Percentiles rank a stretch among this genome's conserved stretches.
These are phyloP conservation scores for Debaryomycetaceae sp. DNA, from an alignment of 1,139 yeast genomes.

Conservation along the genomic window DNA sequence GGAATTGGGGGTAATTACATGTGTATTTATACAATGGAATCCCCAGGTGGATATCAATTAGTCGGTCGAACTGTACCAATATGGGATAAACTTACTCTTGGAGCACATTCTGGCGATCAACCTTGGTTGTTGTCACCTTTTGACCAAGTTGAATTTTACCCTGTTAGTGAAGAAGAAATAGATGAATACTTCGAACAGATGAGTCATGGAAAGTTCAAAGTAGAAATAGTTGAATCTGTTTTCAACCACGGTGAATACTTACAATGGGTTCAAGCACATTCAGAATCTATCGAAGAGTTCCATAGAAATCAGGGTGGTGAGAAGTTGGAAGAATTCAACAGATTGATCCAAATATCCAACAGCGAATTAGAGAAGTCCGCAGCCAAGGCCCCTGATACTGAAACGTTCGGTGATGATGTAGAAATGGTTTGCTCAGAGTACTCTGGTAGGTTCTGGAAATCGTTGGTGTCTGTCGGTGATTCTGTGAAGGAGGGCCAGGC, in stretches of 20 bases:
- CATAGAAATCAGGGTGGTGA: slow-evolving; percentile 70
- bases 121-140: slow-evolving; percentile 93
- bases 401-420: slow-evolving; percentile 67
- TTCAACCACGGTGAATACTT: slow-evolving; percentile 81
- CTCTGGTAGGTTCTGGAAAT: slow-evolving; percentile 96
- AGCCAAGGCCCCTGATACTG: slow-evolving; percentile 39
- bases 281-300: slow-evolving; percentile 69
- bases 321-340: slow-evolving; percentile 78
- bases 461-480: slow-evolving; percentile 80
- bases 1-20: slow-evolving; percentile 98
- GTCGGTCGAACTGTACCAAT: slow-evolving; percentile 96
- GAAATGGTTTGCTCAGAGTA: slow-evolving; percentile 87
- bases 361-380: slow-evolving; percentile 61
- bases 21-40: slow-evolving; percentile 98
- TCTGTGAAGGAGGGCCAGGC: slow-evolving; percentile 72
- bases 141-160: slow-evolving; percentile 92
- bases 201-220: slow-evolving; percentile 74
- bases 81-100: slow-evolving; percentile 90
- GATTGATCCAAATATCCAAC: slow-evolving; percentile 78
- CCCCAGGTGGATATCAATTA: slow-evolving; percentile 97
- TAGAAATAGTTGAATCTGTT: slow-evolving; percentile 70
- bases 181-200: slow-evolving; percentile 70
- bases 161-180: slow-evolving; percentile 80
- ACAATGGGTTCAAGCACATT: slow-evolving; percentile 72
- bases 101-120: slow-evolving; percentile 56